Base-by-base conservation (phyloP, 2,329 filamentous ascomycete species). In the Pseudogymnoascus sp. region DNA sequence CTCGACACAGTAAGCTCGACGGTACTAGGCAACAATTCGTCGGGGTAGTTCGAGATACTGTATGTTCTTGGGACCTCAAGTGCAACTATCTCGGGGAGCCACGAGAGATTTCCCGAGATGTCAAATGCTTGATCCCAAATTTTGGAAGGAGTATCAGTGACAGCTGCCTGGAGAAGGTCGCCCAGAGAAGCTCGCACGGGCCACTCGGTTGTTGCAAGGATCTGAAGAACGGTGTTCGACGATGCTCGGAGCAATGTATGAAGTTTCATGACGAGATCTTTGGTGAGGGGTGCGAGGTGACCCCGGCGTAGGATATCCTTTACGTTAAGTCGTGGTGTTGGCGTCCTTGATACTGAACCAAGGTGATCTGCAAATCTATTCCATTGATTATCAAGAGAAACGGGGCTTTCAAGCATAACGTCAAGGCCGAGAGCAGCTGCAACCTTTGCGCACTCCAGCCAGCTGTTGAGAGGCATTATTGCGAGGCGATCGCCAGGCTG, bases 371-470 rank as follows among this genome's bases (percentile, higher is more conserved):
- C 75, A 18, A 83, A 83, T 2, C 80, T 75, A 4, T 74, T 71
- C 81, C 81, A 83, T 4, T 71, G 73, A 2, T 70, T 70, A 7
- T 75, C 74, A 0, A 79, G 71, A 0, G 71, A 66, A 0, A 82
- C 73, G 0, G 72, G 68, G 6, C 74, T 68, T n/a, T 80, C 77
- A 1, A 83, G 74, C 63, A 78, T 75, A 2, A 75, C 70, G 33
- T 80, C 80, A 0, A 83, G 72, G 0, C 81, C 81, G 1, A 83
- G 73, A 0, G 80, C 80, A 0, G 80, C 77, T 2, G 79, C 80
- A 8, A 83, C 78, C 65, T 83, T 83, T 16, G 80, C 80, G 60
- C 79, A 82, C 67, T 83, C 81, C 7, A 78, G 76, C 81, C 80
- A 83, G 62, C 74, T 77, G 62, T 83, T 83, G 14, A 83, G 75